A percentile compares a stretch with the other conserved stretches of the same genome.
These are phyloP conservation scores for Kodamaea neixiangensis DNA, from an alignment of 805 yeast species.

Conservation along the genomic window DNA sequence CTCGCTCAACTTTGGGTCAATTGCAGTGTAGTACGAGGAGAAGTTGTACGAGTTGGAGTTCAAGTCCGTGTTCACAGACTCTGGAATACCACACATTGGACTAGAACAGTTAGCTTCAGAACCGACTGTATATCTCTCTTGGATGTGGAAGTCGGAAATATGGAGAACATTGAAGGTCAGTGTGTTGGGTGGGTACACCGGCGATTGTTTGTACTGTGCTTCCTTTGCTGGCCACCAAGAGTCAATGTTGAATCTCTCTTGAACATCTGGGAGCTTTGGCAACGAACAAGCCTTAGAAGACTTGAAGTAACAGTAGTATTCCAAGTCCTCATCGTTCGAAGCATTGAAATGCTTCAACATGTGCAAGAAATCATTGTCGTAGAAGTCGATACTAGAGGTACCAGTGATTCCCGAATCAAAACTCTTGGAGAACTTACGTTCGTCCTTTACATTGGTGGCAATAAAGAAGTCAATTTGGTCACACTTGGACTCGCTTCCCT, in stretches of 20 bases:
- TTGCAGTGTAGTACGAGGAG: conserved; percentile 27
- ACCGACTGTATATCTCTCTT: conserved; percentile 54
- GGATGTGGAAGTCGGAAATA: conserved; percentile 65
- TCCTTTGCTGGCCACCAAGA: conserved; percentile 41
- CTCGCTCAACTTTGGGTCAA: conserved; percentile 14
- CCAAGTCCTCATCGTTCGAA: conserved; percentile 38
- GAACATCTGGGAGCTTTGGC: conserved; percentile 54
- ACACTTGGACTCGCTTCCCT: conserved; percentile 32
- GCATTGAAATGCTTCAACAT: conserved; percentile 37
- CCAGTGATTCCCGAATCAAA: conserved; percentile 26
- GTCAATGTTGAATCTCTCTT: conserved; percentile 33
- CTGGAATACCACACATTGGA: conserved; percentile 63
- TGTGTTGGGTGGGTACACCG: conserved; percentile 26
- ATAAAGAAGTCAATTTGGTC: conserved; percentile 39
- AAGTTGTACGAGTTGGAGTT: conserved; percentile 26
- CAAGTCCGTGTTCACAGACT: conserved; percentile 38
- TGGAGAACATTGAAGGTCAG: conserved; percentile 62
- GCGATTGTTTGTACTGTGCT: conserved; percentile 25
- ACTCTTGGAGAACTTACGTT: conserved; percentile 9
- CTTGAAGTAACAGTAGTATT: conserved; percentile 57
- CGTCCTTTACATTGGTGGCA: conserved; percentile 27
- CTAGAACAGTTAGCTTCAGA: conserved; percentile 59
- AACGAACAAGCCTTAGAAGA: conserved; percentile 45
- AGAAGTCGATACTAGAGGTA: conserved; percentile 33
- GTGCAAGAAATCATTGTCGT: conserved; percentile 41